Conservation (phyloP, 441 rosid genomes). For the Aquilaria agallochum region DNA sequence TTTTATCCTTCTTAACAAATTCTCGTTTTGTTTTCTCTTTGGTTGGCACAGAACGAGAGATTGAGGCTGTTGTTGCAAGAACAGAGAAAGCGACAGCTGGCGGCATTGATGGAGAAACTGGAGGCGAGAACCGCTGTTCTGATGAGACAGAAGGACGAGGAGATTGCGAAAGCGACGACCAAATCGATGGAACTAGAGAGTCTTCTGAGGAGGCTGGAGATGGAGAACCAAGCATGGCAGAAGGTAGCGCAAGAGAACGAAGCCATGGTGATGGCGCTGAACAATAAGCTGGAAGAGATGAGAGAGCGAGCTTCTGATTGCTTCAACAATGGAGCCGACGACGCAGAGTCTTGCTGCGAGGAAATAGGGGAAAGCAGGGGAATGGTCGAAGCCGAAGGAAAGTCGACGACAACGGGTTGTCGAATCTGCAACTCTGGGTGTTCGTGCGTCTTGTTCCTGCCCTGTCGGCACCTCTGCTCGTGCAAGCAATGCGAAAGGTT, state of each 20-base stretch:
- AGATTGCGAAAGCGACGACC: conserved; percentile 42
- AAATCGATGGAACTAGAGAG: conserved; percentile 55
- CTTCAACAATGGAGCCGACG: conserved; percentile 33
- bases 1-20: conserved; percentile 4
- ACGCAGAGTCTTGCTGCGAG: conserved; percentile 41
- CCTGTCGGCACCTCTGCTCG: too few relatives aligned
- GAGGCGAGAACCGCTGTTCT: conserved; percentile 42
- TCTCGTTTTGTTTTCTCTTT: neutral
- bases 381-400: conserved; percentile 9
- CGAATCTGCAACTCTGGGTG: conserved; percentile 24
- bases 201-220: conserved; percentile 45
- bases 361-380: conserved; percentile 7
- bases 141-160: conserved; percentile 57
- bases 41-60: conserved; percentile 50
- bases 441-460: conserved; percentile 17
- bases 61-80: conserved; percentile 47
- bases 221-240: conserved; percentile 69
- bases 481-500: too few relatives aligned
- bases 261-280: conserved; percentile 48
- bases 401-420: conserved; percentile 24
- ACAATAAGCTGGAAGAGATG: conserved; percentile 44
- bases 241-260: conserved; percentile 62
- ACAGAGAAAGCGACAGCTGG: conserved; percentile 53
- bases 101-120: conserved; percentile 31
- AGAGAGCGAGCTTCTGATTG: conserved; percentile 32